Conservation (phyloP, 371 early-diverging fungal species). For the Mucor velutinosus region DNA sequence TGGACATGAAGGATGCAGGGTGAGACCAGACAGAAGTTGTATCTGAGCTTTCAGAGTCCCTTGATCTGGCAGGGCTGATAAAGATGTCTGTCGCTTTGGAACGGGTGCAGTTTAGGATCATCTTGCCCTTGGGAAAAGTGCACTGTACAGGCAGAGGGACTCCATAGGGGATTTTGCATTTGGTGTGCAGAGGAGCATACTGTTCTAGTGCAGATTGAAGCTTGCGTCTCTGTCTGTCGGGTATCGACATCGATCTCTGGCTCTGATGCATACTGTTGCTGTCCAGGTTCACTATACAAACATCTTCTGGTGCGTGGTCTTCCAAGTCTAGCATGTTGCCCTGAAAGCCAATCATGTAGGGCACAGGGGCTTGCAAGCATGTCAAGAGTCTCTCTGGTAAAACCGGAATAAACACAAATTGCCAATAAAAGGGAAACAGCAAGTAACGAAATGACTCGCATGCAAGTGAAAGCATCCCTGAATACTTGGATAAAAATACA, state of each 20-base stretch:
- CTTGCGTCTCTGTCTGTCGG: slow-evolving; percentile 58
- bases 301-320: slow-evolving; percentile 67
- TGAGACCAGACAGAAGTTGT: slow-evolving; percentile 36
- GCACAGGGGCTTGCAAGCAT: slow-evolving; percentile 82
- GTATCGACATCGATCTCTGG: slow-evolving; percentile 42
- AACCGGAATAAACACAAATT: slow-evolving; percentile 81
- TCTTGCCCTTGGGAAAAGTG: slow-evolving; percentile 63
- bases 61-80: slow-evolving; percentile 28
- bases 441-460: slow-evolving; percentile 71
- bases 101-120: slow-evolving; percentile 50
- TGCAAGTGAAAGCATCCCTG: slow-evolving; percentile 75
- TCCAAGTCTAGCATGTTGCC: slow-evolving; percentile 59
- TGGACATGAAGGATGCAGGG: slow-evolving; percentile 25
- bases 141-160: slow-evolving; percentile 56
- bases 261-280: slow-evolving; percentile 57
- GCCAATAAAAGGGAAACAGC: slow-evolving; percentile 82
- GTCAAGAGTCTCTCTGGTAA: slow-evolving; percentile 71
- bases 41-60: slow-evolving; percentile 36
- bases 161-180: slow-evolving; percentile 47
- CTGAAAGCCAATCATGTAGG: slow-evolving; percentile 79
- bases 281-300: slow-evolving; percentile 60
- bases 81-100: slow-evolving; percentile 44
- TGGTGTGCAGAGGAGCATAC: slow-evolving; percentile 53
- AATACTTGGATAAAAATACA: slow-evolving; percentile 69
- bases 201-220: slow-evolving; percentile 55